Percentiles rank a stretch among this genome's conserved stretches.
These are phyloP conservation scores for Butyriboletus loyo DNA, from an alignment of 768 basidiomycete genomes.

Conservation along the genomic window DNA sequence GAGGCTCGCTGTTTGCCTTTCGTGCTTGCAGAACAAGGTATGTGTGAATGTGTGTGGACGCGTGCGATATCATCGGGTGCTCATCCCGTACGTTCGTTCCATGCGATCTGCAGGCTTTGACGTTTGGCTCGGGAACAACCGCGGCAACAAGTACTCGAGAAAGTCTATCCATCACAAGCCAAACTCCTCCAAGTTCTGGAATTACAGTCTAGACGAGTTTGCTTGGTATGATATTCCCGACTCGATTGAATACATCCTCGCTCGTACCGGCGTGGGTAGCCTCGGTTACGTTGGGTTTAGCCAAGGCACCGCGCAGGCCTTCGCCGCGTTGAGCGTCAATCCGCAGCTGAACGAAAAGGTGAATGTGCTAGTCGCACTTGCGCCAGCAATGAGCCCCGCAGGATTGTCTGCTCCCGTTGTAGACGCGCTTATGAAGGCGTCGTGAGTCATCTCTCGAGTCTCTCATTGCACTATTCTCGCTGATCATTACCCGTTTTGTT, in stretches of 20 bases:
- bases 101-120: slow-evolving; percentile 50
- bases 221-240: slow-evolving; percentile 89
- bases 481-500: neutral
- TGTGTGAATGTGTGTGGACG: neutral
- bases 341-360: slow-evolving; percentile 74
- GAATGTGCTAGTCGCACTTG: slow-evolving; percentile 78
- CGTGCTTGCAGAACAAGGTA: slow-evolving; percentile 67
- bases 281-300: slow-evolving; percentile 84
- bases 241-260: slow-evolving; percentile 72
- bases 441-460: slow-evolving; percentile 39
- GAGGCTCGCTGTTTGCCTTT: slow-evolving; percentile 69
- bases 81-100: neutral
- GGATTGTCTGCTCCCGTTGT: slow-evolving; percentile 76
- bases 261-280: slow-evolving; percentile 60
- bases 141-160: slow-evolving; percentile 87
- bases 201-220: slow-evolving; percentile 79
- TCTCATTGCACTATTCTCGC: neutral
- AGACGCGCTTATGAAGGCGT: slow-evolving; percentile 82
- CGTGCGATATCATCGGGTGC: neutral
- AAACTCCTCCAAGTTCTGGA: slow-evolving; percentile 72
- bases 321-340: slow-evolving; percentile 81
- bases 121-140: slow-evolving; percentile 83
- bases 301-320: slow-evolving; percentile 77
- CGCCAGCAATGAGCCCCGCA: slow-evolving; percentile 79
- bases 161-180: slow-evolving; percentile 72